phyloP scores from a whole-genome alignment of 305 asterid species.

The Rubia peregrina region DNA sequence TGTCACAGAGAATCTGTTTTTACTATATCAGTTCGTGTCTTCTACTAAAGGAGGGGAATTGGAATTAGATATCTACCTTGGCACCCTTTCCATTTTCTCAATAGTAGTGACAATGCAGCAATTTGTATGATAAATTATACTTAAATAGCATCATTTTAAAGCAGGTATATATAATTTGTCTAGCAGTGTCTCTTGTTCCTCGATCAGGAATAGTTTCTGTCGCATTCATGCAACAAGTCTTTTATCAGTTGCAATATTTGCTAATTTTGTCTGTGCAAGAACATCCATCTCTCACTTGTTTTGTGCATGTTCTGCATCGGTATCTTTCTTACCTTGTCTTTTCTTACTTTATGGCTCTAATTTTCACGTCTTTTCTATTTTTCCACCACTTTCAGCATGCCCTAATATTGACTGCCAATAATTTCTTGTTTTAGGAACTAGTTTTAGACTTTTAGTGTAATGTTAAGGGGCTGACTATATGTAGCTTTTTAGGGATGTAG shows the following conservation, averaged over 20 bases:
- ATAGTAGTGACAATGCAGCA: not conserved
- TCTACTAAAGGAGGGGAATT: not conserved
- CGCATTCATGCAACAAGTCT: not conserved
- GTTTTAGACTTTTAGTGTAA: not conserved
- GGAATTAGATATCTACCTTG: not conserved
- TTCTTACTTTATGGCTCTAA: not conserved
- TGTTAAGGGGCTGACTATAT: not conserved
- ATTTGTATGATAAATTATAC: not conserved
- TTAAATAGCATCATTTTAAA: no score
- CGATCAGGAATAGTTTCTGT: not conserved
- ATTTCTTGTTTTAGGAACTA: conserved; percentile 3
- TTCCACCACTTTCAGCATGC: no score
- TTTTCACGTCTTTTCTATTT: not conserved
- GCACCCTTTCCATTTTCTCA: not conserved
- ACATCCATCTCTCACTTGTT: not conserved
- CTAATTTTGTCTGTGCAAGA: not conserved
- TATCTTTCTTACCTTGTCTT: not conserved
- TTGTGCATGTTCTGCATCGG: not conserved
- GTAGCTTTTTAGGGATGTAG: conserved; percentile 22
- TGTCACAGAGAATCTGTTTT: not conserved
- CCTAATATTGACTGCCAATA: not conserved
- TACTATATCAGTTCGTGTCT: not conserved
- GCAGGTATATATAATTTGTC: not conserved
- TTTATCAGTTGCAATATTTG: not conserved
- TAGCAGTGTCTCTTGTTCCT: not conserved